These are phyloP conservation scores for Hortiboletus flavorubellus DNA, from an alignment of 768 basidiomycete genomes.

Conservation along the genomic window DNA sequence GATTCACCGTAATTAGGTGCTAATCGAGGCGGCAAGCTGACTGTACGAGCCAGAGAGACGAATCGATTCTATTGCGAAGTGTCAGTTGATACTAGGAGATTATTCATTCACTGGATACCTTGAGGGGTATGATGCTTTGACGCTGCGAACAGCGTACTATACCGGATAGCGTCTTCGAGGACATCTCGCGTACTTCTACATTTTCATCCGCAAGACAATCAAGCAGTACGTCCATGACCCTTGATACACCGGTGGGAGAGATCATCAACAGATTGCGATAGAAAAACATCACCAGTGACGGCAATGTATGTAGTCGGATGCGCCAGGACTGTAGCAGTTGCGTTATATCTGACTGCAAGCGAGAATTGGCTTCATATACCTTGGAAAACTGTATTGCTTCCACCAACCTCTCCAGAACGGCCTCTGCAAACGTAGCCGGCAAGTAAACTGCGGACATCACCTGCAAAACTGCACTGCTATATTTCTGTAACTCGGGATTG, in stretches of 20 bases:
- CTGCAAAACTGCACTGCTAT: conserved; percentile 77
- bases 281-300: conserved; percentile 87
- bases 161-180: conserved; percentile 80
- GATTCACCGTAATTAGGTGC: conserved; percentile 71
- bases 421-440: conserved; percentile 59
- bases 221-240: conserved; percentile 78
- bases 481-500: conserved; percentile 74
- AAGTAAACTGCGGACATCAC: conserved; percentile 81
- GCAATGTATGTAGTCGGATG: conserved; percentile 81
- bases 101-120: conserved; percentile 43
- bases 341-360: conserved; percentile 9
- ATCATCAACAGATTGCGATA: conserved; percentile 84
- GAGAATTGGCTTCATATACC: conserved; percentile 39
- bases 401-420: conserved; percentile 59
- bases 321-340: conserved; percentile 70
- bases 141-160: conserved; percentile 90
- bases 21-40: conserved; percentile 63
- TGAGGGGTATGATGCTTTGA: conserved; percentile 78
- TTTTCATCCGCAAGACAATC: conserved; percentile 88
- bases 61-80: conserved; percentile 67
- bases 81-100: background rate
- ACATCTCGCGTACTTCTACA: conserved; percentile 90
- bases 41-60: conserved; percentile 54
- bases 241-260: conserved; percentile 59
- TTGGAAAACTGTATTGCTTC: conserved; percentile 73